Evolutionary conservation across 352 stramenopile species (phyloP), one percentile per base, ranked within the genome.

Genomic region (Phytopythium delawarense): DNA sequence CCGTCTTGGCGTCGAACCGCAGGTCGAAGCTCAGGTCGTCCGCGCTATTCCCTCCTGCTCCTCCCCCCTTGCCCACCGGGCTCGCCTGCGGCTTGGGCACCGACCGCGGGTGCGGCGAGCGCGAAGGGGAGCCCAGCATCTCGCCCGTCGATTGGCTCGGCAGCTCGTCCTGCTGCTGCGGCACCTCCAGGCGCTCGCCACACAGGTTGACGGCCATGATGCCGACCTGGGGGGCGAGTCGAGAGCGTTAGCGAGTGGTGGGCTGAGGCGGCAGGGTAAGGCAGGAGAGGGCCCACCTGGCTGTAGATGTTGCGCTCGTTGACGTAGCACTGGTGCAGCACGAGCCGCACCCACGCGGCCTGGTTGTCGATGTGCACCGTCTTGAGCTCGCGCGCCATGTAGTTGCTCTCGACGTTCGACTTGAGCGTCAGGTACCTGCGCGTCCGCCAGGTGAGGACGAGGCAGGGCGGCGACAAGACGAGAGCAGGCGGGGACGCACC

Each of bases 341-440:
- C 65, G 34, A 98, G 72, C 70, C 96, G 96, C 32, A 98, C 60
- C 35, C 95, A 92, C 28, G 68, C 71, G 15, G 87, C 84, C 39
- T 90, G 75, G 52, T 91, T 82, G 65, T 96, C 81, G 37, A 98
- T 92, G 30, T 97, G 89, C 23, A 98, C 87, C 0, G 82, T 92
- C 70, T 98, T 98, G 55, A 98, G 83, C 74, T 98, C 93, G 20
- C 93, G 78, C 3, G 93, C 92, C 75, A 81, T 80, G 70, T 90
- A 94, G 44, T 86, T 75, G 62, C 81, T 96, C 73, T 92, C 82
- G 0, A 81, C 75, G 54, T 96, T 96, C n/a, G 75, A 69, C 61
- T 94, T 92, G 45, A 96, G 76, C 30, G 81, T 92, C 11, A 95
- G 63, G 58, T 89, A 87, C 16, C 76, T 81, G 21, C 16, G 28